These are phyloP conservation scores for Phytophthora uliginosa DNA, from an alignment of 352 stramenopile genomes.

Conservation along the genomic window DNA sequence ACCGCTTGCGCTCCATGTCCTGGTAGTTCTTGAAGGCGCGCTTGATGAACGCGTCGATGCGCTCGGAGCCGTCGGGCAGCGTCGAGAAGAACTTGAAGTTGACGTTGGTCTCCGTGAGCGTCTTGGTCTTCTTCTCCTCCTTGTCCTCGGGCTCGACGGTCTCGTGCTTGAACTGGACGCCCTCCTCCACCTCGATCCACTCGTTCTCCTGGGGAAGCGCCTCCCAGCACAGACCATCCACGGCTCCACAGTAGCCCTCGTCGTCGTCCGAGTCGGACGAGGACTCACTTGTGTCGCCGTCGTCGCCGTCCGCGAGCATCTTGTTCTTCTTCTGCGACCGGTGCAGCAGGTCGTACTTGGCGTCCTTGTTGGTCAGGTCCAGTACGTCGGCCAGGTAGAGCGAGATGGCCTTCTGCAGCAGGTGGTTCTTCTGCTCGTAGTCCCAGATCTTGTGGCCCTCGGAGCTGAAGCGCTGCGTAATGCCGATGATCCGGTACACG, in stretches of 20 bases:
- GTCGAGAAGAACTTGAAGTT: conserved; percentile 40
- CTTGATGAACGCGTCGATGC: conserved; percentile 56
- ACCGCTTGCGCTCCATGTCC: conserved; percentile 41
- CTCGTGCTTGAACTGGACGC: conserved; percentile 56
- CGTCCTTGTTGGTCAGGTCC: conserved; percentile 47
- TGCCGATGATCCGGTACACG: conserved; percentile 46
- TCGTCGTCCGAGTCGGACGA: conserved; percentile 35
- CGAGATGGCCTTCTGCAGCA: conserved; percentile 69
- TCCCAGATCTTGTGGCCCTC: conserved; percentile 49
- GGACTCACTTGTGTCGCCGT: conserved; percentile 37
- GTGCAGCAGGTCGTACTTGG: conserved; percentile 59
- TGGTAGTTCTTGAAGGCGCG: conserved; percentile 53
- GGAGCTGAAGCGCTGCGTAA: conserved; percentile 48
- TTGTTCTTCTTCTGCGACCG: conserved; percentile 40
- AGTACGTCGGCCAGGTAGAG: conserved; percentile 55
- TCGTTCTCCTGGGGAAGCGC: conserved; percentile 45
- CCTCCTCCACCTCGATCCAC: conserved; percentile 57
- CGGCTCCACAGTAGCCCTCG: conserved; percentile 17
- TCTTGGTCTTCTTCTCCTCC: conserved; percentile 39
- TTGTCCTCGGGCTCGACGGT: conserved; percentile 39
- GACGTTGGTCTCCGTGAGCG: conserved; percentile 36
- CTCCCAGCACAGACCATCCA: conserved; percentile 39
- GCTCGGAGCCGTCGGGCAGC: conserved; percentile 38
- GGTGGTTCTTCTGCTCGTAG: conserved; percentile 54
- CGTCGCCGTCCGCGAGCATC: background rate